Percentiles rank a stretch among this genome's conserved stretches.
Conservation (phyloP, 2,329 filamentous ascomycete genomes). For the Phialophora macrospora region DNA sequence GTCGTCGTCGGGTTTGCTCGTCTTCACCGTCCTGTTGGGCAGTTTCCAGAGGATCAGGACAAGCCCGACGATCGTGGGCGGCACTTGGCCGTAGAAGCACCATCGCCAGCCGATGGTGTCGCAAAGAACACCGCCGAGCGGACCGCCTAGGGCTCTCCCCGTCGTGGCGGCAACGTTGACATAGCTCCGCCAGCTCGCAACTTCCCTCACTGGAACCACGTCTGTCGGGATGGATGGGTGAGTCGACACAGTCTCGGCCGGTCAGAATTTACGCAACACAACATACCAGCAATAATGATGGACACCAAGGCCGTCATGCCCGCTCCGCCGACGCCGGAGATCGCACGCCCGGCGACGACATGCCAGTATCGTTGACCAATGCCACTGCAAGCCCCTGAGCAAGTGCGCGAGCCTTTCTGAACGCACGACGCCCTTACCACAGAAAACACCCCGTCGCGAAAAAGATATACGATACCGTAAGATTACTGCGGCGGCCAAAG, state of each 20-base stretch:
- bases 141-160: slow-evolving; percentile 58
- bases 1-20: slow-evolving; percentile 5
- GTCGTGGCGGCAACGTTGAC: slow-evolving; percentile 58
- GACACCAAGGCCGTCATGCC: slow-evolving; percentile 54
- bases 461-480: slow-evolving; percentile 49
- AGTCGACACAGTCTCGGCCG: not conserved
- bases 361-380: slow-evolving; percentile 45
- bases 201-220: slow-evolving; percentile 55
- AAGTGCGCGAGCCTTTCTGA: not conserved
- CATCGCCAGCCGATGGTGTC: slow-evolving; percentile 70
- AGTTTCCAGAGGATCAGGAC: slow-evolving; percentile 54
- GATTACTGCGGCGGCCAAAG: slow-evolving; percentile 50
- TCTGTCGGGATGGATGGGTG: slow-evolving; percentile 41
- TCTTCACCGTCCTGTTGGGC: slow-evolving; percentile 31
- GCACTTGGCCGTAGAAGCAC: slow-evolving; percentile 64
- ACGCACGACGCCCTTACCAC: slow-evolving; percentile 39
- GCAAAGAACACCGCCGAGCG: slow-evolving; percentile 64
- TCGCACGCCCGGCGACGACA: slow-evolving; percentile 50
- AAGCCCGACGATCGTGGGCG: slow-evolving; percentile 59
- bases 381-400: slow-evolving; percentile 42
- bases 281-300: slow-evolving; percentile 48
- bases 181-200: slow-evolving; percentile 57
- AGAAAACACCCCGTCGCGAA: slow-evolving; percentile 49
- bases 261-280: not conserved
- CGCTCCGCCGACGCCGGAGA: slow-evolving; percentile 53